These are phyloP conservation scores for Cyclotella baltica DNA, from an alignment of 108 stramenopile species.

Conservation along the genomic window DNA sequence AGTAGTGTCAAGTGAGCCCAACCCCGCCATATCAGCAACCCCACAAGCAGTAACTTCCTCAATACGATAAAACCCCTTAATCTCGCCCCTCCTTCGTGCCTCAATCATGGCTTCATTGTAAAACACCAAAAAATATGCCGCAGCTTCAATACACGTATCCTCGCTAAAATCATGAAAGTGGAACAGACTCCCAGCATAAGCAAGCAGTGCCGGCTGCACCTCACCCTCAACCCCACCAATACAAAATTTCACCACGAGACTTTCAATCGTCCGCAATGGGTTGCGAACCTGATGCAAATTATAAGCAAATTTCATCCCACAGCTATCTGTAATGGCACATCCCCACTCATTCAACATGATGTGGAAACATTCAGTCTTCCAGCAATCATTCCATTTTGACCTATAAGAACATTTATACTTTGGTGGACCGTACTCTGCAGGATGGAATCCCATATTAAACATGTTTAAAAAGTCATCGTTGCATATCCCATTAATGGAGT, in stretches of 20 bases:
- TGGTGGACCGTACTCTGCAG: conserved; percentile 46
- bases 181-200: conserved; percentile 49
- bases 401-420: conserved; percentile 36
- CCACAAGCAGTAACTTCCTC: conserved; percentile 56
- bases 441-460: conserved; percentile 70
- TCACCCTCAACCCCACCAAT: conserved; percentile 48
- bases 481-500: conserved; percentile 23
- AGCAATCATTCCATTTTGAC: conserved; percentile 55
- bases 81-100: conserved; percentile 37
- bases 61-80: conserved; percentile 48
- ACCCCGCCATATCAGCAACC: conserved; percentile 59
- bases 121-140: conserved; percentile 47
- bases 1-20: conserved; percentile 38
- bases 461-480: conserved; percentile 11
- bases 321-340: conserved; percentile 37
- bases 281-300: conserved; percentile 61
- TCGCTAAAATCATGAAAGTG: conserved; percentile 33
- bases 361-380: conserved; percentile 50
- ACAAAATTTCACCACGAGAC: conserved; percentile 61
- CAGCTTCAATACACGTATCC: conserved; percentile 59
- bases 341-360: conserved; percentile 52
- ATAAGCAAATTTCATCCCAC: conserved; percentile 32
- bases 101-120: conserved; percentile 50
- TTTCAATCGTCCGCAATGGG: conserved; percentile 55
- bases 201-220: conserved; percentile 42